A percentile compares a stretch with the other conserved stretches of the same genome.
Evolutionary conservation across 208 protist species (phyloP).

Genomic region (Histomonas meleagridis): DNA sequence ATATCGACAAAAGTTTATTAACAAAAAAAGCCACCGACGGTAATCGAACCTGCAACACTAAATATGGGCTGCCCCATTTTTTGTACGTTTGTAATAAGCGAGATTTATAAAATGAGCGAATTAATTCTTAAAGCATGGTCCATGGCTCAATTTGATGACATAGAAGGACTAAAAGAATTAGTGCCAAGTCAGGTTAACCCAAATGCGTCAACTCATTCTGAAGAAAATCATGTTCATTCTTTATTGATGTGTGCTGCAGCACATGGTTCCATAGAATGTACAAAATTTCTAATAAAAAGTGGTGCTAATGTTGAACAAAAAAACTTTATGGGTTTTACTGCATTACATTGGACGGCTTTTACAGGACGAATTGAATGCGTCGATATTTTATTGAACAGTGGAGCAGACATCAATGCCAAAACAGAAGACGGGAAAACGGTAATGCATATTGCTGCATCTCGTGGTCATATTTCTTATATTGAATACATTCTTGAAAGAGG

Average conservation of each 20-base stretch:
- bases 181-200: not conserved
- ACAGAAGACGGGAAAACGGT: not conserved
- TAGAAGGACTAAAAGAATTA: not conserved
- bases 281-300: not conserved
- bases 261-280: not conserved
- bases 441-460: not conserved
- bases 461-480: not conserved
- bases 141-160: not conserved
- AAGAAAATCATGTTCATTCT: conserved; percentile 4
- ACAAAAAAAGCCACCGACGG: no score
- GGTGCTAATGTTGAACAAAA: conserved; percentile 14
- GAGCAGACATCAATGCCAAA: not conserved
- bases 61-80: no score
- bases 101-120: not conserved
- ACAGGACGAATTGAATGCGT: not conserved
- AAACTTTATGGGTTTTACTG: conserved; percentile 14
- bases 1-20: no score
- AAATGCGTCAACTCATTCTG: not conserved
- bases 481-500: not conserved
- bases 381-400: not conserved
- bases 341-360: conserved; percentile 19
- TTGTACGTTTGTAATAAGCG: no score
- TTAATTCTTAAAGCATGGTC: not conserved
- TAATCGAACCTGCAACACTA: no score
- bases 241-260: not conserved